phyloP scores from a whole-genome alignment of 768 basidiomycete genomes.

The Grammothele lineata region DNA sequence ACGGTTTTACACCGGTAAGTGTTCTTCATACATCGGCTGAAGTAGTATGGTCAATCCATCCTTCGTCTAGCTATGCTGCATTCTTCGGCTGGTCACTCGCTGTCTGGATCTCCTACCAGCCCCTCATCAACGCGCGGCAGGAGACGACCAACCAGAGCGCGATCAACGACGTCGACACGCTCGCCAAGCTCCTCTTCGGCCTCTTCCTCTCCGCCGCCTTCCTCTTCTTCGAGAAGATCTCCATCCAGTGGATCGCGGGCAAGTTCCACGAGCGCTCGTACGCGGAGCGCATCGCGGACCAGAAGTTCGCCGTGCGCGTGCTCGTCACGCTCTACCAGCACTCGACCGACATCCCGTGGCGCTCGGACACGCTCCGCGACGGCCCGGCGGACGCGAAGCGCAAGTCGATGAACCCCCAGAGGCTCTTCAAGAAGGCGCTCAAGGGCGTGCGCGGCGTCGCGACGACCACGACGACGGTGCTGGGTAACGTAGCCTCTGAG shows the following conservation, averaged over 20 bases:
- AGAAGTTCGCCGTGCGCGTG: conserved; percentile 71
- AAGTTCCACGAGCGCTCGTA: conserved; percentile 82
- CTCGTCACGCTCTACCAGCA: conserved; percentile 76
- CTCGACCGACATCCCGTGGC: conserved; percentile 69
- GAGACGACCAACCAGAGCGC: conserved; percentile 19
- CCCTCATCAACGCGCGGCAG: conserved; percentile 52
- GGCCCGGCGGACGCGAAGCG: conserved; percentile 29
- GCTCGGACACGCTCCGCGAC: conserved; percentile 56
- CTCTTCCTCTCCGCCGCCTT: conserved; percentile 64
- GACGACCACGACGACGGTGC: conserved; percentile 74
- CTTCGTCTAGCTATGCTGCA: conserved; percentile 49
- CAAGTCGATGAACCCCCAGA: conserved; percentile 47
- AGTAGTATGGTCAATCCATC: too few relatives aligned
- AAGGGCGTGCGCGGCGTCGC: conserved; percentile 69
- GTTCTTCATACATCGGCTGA: neutral
- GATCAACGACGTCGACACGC: conserved; percentile 32
- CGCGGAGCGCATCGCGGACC: conserved; percentile 75
- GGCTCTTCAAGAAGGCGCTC: conserved; percentile 65
- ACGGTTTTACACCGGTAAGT: conserved; percentile 54
- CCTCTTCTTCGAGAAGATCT: conserved; percentile 77
- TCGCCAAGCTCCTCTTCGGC: conserved; percentile 70
- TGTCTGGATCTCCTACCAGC: conserved; percentile 71
- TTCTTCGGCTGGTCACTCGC: conserved; percentile 61
- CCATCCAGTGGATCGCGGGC: conserved; percentile 80
- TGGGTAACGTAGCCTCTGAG: conserved; percentile 60